Conservation (phyloP, 768 basidiomycete genomes). For the button mushroom (Agaricus bisporus) region DNA sequence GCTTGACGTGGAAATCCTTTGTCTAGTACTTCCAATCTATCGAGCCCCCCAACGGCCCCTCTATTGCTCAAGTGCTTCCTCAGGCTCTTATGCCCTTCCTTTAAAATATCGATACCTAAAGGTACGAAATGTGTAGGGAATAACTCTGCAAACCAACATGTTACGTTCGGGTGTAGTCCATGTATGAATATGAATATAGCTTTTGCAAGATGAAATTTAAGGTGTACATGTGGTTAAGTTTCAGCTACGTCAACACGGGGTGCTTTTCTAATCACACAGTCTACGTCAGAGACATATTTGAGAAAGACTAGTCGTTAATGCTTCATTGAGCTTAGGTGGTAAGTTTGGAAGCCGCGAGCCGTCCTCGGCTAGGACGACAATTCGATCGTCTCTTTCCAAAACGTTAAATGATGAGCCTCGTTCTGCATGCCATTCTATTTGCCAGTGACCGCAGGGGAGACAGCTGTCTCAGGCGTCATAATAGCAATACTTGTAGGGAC, state of each 20-base stretch:
- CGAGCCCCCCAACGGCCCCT: slow-evolving; percentile 51
- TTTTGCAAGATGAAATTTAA: no score
- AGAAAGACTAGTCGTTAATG: no score
- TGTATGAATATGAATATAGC: no score
- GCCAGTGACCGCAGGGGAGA: not conserved
- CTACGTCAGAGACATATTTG: no score
- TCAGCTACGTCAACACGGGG: no score
- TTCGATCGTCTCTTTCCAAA: not conserved
- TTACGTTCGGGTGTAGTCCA: no score
- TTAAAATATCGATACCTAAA: not conserved
- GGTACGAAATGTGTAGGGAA: not conserved
- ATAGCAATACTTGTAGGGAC: no score
- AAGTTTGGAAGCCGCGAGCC: not conserved
- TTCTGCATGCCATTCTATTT: not conserved
- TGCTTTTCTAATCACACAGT: no score
- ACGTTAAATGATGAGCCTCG: not conserved
- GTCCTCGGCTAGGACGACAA: not conserved
- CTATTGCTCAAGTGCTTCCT: slow-evolving; percentile 49
- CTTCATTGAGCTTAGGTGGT: no score
- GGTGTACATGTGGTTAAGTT: no score
- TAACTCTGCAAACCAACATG: no score
- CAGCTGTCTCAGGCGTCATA: not conserved
- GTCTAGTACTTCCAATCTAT: slow-evolving; percentile 52
- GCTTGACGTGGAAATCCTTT: not conserved
- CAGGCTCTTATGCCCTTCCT: slow-evolving; percentile 51